Conservation (phyloP, 108 stramenopile genomes). For the Cyclotella kingstonii region DNA sequence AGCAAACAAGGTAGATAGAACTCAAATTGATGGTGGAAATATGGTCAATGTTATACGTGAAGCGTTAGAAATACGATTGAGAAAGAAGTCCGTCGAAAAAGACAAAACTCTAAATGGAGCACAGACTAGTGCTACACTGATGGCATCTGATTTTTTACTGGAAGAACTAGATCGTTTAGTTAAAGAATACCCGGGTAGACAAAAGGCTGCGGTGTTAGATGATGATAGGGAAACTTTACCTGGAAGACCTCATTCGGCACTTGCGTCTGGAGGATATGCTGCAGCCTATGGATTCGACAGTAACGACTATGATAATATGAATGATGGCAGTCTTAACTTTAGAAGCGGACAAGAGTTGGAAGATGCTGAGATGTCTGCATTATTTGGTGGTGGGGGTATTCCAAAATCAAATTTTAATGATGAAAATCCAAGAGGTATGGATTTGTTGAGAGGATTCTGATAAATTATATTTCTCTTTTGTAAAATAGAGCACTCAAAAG, state of each 20-base stretch:
- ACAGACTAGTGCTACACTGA: slow-evolving; percentile 79
- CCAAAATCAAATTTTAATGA: slow-evolving; percentile 31
- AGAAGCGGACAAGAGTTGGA: slow-evolving; percentile 17
- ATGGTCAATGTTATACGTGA: slow-evolving; percentile 75
- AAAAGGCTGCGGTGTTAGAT: slow-evolving; percentile 7
- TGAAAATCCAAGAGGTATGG: slow-evolving; percentile 19
- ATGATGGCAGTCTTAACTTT: slow-evolving; percentile 2
- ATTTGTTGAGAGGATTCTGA: slow-evolving; percentile 7
- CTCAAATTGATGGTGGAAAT: slow-evolving; percentile 77
- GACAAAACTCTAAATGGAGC: slow-evolving; percentile 54
- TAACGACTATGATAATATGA: slow-evolving; percentile 27
- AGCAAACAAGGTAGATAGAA: slow-evolving; percentile 69
- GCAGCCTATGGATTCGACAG: slow-evolving; percentile 51
- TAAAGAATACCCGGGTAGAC: slow-evolving; percentile 13
- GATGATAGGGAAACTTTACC: background rate
- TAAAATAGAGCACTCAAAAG: too few relatives aligned
- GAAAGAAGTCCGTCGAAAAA: slow-evolving; percentile 14
- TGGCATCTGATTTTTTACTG: slow-evolving; percentile 81
- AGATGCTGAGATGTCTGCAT: slow-evolving; percentile 45
- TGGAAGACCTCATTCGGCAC: slow-evolving; percentile 3
- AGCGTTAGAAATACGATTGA: slow-evolving; percentile 75
- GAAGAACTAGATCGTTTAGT: slow-evolving; percentile 59
- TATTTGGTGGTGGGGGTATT: slow-evolving; percentile 57
- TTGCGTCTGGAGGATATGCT: slow-evolving; percentile 43
- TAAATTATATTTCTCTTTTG: too few relatives aligned